phyloP scores from a whole-genome alignment of 306 rosid genomes.

The Castanea mollissima region DNA sequence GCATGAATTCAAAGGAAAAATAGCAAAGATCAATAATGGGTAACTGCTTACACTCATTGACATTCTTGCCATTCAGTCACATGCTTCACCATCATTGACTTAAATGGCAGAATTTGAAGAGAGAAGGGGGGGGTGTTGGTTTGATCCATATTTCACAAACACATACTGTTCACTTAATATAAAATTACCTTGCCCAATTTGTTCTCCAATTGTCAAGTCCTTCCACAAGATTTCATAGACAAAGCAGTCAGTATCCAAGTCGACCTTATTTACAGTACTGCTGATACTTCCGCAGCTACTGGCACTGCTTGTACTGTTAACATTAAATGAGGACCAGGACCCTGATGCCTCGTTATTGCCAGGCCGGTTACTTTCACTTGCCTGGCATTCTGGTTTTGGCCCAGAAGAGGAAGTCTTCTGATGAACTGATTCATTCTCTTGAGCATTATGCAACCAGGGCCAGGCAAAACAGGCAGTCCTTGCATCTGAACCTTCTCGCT shows the following conservation, averaged over 20 bases:
- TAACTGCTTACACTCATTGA: background rate
- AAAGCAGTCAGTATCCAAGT: conserved; percentile 76
- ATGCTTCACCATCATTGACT: background rate
- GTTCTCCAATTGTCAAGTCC: conserved; percentile 89
- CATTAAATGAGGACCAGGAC: conserved; percentile 77
- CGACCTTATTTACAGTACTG: conserved; percentile 69
- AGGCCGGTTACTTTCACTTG: conserved; percentile 51
- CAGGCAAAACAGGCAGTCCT: conserved; percentile 43
- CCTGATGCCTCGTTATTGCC: conserved; percentile 65
- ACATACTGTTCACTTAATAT: conserved; percentile 11
- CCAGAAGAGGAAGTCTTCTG: conserved; percentile 40
- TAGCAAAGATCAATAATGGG: conserved; percentile 1
- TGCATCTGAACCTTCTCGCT: conserved; percentile 59
- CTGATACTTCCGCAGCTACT: conserved; percentile 97
- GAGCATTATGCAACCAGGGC: conserved; percentile 68
- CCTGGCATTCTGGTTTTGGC: conserved; percentile 52
- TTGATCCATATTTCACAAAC: conserved; percentile 19
- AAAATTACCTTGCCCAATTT: conserved; percentile 86
- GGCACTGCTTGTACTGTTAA: conserved; percentile 94
- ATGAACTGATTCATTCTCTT: conserved; percentile 52
- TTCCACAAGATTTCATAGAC: conserved; percentile 98
- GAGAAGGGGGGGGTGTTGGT: background rate
- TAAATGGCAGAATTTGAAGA: background rate
- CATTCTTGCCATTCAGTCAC: background rate
- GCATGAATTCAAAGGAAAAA: background rate